These are phyloP conservation scores for Cotoneaster glaucophyllus DNA, from an alignment of 306 rosid species.

Conservation along the genomic window DNA sequence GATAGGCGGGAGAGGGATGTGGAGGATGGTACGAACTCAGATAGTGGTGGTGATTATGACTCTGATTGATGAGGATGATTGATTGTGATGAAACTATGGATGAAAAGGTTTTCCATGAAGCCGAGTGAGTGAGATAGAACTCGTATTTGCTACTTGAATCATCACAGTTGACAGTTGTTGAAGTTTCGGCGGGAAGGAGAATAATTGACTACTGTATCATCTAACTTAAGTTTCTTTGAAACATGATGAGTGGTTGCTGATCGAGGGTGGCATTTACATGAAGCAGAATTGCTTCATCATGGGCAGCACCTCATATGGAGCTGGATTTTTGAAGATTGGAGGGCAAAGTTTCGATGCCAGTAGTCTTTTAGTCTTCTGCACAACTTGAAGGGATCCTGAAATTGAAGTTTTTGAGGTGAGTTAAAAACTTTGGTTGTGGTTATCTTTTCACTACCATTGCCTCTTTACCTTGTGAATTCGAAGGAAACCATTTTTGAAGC, in stretches of 20 bases:
- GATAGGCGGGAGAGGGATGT: slow-evolving; percentile 16
- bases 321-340: background rate
- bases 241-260: background rate
- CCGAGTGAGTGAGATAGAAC: background rate
- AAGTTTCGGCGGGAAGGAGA: background rate
- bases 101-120: slow-evolving; percentile 16
- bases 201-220: background rate
- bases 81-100: slow-evolving; percentile 23
- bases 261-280: background rate
- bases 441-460: background rate
- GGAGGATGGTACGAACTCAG: slow-evolving; percentile 28
- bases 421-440: background rate
- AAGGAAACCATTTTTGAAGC: background rate
- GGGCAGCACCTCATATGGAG: background rate
- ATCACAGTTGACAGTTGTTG: background rate
- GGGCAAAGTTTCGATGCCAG: background rate
- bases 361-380: background rate
- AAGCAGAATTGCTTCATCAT: background rate
- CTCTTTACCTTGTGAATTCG: slow-evolving; percentile 1
- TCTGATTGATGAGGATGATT: slow-evolving; percentile 38
- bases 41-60: slow-evolving; percentile 36
- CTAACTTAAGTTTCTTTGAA: background rate
- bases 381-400: background rate
- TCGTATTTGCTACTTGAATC: slow-evolving; percentile 1
- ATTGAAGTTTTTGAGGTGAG: slow-evolving; percentile 9